phyloP scores from a whole-genome alignment of 345 rosid genomes.

The Turritis glabra region DNA sequence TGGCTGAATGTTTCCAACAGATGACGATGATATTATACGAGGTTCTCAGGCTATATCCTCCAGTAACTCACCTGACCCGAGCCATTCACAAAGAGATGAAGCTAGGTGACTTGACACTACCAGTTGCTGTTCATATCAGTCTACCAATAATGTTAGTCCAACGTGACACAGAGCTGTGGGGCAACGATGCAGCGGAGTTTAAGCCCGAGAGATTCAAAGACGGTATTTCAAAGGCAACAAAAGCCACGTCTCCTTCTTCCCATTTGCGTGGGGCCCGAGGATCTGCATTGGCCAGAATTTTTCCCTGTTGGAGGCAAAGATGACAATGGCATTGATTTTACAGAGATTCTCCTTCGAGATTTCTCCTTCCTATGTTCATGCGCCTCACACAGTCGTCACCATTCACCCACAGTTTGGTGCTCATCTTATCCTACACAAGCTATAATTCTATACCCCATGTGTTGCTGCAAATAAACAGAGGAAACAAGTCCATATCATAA shows the following conservation, averaged over 20 bases:
- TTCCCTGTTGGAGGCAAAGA: slow-evolving; percentile 51
- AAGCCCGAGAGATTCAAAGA: slow-evolving; percentile 52
- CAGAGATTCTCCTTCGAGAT: slow-evolving; percentile 50
- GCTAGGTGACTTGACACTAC: slow-evolving; percentile 46
- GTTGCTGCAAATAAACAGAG: background rate
- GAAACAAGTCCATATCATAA: background rate
- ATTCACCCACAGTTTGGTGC: slow-evolving; percentile 50
- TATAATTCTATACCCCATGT: background rate
- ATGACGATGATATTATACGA: slow-evolving; percentile 37
- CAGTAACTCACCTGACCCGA: background rate
- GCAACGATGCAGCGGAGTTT: slow-evolving; percentile 58
- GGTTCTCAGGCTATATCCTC: slow-evolving; percentile 38
- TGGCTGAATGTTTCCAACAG: too few relatives aligned
- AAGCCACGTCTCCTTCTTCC: slow-evolving; percentile 42
- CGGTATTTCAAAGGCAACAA: slow-evolving; percentile 55
- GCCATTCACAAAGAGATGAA: slow-evolving; percentile 40
- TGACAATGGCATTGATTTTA: slow-evolving; percentile 50
- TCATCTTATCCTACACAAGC: slow-evolving; percentile 30
- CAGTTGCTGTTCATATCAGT: slow-evolving; percentile 30
- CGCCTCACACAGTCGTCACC: slow-evolving; percentile 40
- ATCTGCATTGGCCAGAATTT: slow-evolving; percentile 60
- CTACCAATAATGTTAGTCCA: slow-evolving; percentile 44
- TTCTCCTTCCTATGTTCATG: slow-evolving; percentile 50
- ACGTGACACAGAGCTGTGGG: slow-evolving; percentile 53
- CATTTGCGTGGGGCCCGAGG: slow-evolving; percentile 41